phyloP scores from a whole-genome alignment of 495 filamentous ascomycete species.

The Talaromyces ruber region DNA sequence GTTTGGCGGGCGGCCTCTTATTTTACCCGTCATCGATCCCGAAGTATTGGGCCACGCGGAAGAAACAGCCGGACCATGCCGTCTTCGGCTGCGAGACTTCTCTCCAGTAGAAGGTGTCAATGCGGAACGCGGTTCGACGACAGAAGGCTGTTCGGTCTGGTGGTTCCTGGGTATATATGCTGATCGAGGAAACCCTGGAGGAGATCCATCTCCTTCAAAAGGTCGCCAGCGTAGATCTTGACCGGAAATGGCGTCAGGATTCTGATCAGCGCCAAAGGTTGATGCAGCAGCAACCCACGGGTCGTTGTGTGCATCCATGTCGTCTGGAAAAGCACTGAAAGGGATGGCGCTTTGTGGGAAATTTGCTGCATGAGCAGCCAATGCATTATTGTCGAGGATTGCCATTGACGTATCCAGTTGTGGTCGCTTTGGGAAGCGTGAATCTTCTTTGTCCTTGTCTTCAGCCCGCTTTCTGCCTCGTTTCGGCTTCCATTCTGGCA shows the following conservation, averaged over 20 bases:
- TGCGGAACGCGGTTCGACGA: conserved; percentile 60
- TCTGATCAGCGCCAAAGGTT: conserved; percentile 20
- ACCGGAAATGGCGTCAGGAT: conserved; percentile 13
- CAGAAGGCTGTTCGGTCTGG: conserved; percentile 39
- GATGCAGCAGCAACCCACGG: conserved; percentile 46
- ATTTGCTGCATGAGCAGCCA: conserved; percentile 37
- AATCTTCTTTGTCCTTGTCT: conserved; percentile 54
- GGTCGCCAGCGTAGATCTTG: conserved; percentile 42
- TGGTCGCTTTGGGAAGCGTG: conserved; percentile 52
- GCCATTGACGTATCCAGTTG: conserved; percentile 59
- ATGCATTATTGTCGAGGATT: conserved; percentile 44
- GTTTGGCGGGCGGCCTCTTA: conserved; percentile 77
- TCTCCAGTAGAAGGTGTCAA: conserved; percentile 49
- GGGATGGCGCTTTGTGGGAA: conserved; percentile 55
- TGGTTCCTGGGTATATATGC: conserved; percentile 60
- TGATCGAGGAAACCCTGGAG: conserved; percentile 67
- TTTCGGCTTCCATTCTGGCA: conserved; percentile 86
- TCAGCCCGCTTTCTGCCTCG: conserved; percentile 79
- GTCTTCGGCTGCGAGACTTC: conserved; percentile 51
- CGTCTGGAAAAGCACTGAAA: conserved; percentile 50
- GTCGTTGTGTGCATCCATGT: conserved; percentile 33
- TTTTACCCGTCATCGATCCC: conserved; percentile 58
- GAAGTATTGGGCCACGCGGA: conserved; percentile 82
- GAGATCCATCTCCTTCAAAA: conserved; percentile 45
- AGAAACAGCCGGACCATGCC: conserved; percentile 91